Evolutionary conservation across 306 rosid genomes (phyloP).

Genomic region (Ceratonia siliqua): DNA sequence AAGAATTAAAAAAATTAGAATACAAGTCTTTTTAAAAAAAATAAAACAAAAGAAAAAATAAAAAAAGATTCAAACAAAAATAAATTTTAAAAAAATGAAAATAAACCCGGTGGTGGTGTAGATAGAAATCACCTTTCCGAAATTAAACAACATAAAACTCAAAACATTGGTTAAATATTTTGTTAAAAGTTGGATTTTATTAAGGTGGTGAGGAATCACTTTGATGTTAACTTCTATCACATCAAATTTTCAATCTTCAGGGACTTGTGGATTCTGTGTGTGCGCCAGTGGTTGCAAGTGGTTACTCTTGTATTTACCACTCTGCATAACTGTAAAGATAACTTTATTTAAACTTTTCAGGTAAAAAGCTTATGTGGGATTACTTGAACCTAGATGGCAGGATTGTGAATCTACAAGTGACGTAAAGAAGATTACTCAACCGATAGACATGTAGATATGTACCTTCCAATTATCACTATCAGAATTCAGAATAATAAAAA

Average conservation of each 20-base stretch:
- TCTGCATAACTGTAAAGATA: slow-evolving; percentile 1
- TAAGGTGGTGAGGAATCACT: background rate
- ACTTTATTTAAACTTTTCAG: slow-evolving; percentile 1
- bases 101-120: no score
- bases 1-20: no score
- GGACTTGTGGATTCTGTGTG: slow-evolving; percentile 6
- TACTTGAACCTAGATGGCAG: no score
- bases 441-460: background rate
- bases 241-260: slow-evolving; percentile 28
- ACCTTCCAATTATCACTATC: background rate
- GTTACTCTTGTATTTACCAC: background rate
- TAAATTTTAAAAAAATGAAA: no score
- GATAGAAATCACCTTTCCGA: no score
- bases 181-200: background rate
- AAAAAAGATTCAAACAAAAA: no score
- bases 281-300: background rate
- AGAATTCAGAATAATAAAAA: background rate
- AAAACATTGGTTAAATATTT: background rate
- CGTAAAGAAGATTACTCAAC: background rate
- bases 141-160: background rate
- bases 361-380: background rate
- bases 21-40: no score
- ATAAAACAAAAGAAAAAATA: no score
- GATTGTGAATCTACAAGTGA: background rate
- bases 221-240: background rate